Evolutionary conservation across 352 stramenopile species (phyloP).

Genomic region (Phytophthora pluvialis): DNA sequence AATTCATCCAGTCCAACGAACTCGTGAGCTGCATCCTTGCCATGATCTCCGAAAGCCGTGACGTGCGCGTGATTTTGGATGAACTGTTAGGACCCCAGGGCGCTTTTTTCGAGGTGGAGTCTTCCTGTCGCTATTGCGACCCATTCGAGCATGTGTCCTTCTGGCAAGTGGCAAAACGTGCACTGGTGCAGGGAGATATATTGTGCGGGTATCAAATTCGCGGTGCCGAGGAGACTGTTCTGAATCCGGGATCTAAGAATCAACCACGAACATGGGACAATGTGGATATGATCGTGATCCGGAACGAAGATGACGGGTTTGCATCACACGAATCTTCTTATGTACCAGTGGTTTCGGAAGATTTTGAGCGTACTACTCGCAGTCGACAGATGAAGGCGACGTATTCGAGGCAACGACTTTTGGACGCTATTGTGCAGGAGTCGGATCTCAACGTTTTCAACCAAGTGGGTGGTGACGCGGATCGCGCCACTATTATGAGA

Average conservation of each 20-base stretch:
- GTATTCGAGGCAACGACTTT: conserved; percentile 50
- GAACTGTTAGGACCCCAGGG: conserved; percentile 74
- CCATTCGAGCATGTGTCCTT: conserved; percentile 65
- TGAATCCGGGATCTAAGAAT: conserved; percentile 76
- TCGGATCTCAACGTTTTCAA: conserved; percentile 49
- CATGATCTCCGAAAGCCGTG: conserved; percentile 87
- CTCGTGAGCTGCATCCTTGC: conserved; percentile 84
- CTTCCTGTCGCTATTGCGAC: conserved; percentile 62
- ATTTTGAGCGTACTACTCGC: conserved; percentile 61
- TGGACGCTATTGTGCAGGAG: conserved; percentile 63
- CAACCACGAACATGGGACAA: conserved; percentile 48
- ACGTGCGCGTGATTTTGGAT: conserved; percentile 84
- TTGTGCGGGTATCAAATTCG: conserved; percentile 77
- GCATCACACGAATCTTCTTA: conserved; percentile 31
- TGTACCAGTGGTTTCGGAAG: conserved; percentile 37
- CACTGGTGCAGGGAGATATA: conserved; percentile 63
- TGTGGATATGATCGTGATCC: conserved; percentile 73
- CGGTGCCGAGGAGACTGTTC: conserved; percentile 49
- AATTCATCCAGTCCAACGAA: conserved; percentile 91
- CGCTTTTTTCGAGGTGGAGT: conserved; percentile 77
- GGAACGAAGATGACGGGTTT: conserved; percentile 31
- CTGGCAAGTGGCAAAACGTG: conserved; percentile 77
- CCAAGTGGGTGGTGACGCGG: conserved; percentile 25
- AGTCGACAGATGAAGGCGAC: conserved; percentile 56
- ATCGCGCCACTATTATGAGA: conserved; percentile 39